Percentiles rank a stretch among this genome's conserved stretches.
Conservation (phyloP, 352 stramenopile species). For the Globisporangium viniferum region DNA sequence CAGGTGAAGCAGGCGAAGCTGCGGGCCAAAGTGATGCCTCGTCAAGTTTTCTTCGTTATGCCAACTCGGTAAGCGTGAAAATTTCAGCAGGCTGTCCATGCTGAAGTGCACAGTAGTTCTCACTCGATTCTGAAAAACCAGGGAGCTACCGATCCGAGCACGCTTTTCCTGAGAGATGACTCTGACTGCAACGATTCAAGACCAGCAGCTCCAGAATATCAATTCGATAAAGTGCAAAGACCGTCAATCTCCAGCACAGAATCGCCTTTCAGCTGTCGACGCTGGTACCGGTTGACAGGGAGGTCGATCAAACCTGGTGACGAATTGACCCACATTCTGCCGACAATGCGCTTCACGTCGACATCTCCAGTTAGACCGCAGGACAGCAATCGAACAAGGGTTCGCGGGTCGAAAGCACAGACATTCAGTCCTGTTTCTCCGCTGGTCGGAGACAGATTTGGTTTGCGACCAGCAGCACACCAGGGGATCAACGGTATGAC, state of each 20-base stretch:
- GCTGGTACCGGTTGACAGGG: conserved; percentile 19
- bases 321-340: conserved; percentile 1
- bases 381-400: neutral
- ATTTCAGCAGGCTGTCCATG: too few species aligned
- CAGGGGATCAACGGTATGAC: neutral
- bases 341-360: neutral
- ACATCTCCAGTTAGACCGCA: neutral
- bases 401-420: neutral
- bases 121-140: too few species aligned
- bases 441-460: neutral
- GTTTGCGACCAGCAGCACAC: neutral
- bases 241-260: neutral
- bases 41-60: too few species aligned
- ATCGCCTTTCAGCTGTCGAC: conserved; percentile 17
- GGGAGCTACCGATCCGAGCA: too few species aligned
- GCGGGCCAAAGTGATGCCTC: too few species aligned
- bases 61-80: too few species aligned
- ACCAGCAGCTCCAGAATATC: too few species aligned
- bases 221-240: too few species aligned
- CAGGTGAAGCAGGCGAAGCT: too few species aligned
- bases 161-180: too few species aligned
- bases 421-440: neutral
- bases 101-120: too few species aligned
- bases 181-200: too few species aligned
- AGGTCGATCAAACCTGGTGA: conserved; percentile 11